Evolutionary conservation across 495 filamentous ascomycete species (phyloP), one percentile per base, ranked within the genome.

Genomic region (Achaetomiella virescens): DNA sequence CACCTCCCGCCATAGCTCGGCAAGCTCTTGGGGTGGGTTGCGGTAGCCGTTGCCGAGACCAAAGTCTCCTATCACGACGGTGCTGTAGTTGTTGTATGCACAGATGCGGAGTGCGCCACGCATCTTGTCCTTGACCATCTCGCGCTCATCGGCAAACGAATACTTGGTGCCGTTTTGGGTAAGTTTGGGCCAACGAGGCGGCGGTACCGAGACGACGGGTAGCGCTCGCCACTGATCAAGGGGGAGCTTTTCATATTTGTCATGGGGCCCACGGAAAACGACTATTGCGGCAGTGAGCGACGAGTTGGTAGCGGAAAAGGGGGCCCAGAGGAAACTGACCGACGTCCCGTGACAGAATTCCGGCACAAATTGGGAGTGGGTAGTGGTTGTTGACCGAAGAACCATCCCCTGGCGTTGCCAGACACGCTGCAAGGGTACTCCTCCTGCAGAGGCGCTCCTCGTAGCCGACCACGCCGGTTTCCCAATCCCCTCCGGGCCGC

Each of bases 401-500:
- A 20, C 66, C 65, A 10, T 67, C 67, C 40, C 71, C 79, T 8
- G 83, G 80, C 18, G 79, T 84, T 20, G 69, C 76, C 22, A 90
- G 71, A 2, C 82, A 77, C 9, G 83, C 79, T 10, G 83, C 81
- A 31, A 90, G 81, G 51, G 84, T 89, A 65, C 84, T 88, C 52
- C 87, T 75, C 52, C 86, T 75, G 61, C 83, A 84, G 20, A 90
- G 78, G 37, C 81, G 82, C 63, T 90, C 69, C 54, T 90, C 87
- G 27, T 85, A 87, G 18, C 84, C 84, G 52, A 85, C 80, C 33
- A 78, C 74, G 24, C 84, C 85, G 6, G 84, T 86, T 60, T 89
- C 86, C 87, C 87, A 90, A 55, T 89, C 87, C 2, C 87, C 87
- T 0, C 87, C 87, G 1, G 87, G 73, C 29, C 86, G 76, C 58